Conservation (phyloP, 331 rosid species). For the Rhamnella rubrinervis region DNA sequence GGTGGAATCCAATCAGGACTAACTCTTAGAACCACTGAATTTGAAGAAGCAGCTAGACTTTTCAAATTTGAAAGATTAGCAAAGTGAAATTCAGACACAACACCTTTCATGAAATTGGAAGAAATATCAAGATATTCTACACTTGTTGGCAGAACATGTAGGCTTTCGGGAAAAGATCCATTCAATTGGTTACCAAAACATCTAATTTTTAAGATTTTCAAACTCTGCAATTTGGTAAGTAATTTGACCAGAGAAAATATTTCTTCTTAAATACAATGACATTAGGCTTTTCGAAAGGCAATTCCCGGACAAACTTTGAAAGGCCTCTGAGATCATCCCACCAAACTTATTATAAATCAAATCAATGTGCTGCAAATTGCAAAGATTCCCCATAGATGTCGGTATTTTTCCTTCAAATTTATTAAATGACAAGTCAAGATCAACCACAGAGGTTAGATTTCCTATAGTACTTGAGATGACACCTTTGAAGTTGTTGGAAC, state of each 20-base stretch:
- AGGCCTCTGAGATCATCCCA: too few relatives aligned
- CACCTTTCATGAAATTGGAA: background rate
- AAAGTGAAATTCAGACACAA: conserved; percentile 19
- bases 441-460: background rate
- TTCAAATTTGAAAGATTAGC: conserved; percentile 9
- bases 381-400: background rate
- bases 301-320: too few relatives aligned
- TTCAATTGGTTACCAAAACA: background rate
- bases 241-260: too few relatives aligned
- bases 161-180: background rate
- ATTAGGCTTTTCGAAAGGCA: too few relatives aligned
- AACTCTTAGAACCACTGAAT: conserved; percentile 15
- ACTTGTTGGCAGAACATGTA: background rate
- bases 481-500: too few relatives aligned
- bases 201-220: background rate
- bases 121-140: background rate
- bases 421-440: background rate
- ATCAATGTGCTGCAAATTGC: too few relatives aligned
- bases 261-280: too few relatives aligned
- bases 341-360: too few relatives aligned
- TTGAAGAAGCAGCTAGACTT: rapidly evolving
- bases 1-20: conserved; percentile 24
- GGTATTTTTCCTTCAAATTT: background rate
- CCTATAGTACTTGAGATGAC: too few relatives aligned
- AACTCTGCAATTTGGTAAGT: conserved; percentile 11